Evolutionary conservation across 148 eudicot species (phyloP).

Genomic region (Agrostemma githago): DNA sequence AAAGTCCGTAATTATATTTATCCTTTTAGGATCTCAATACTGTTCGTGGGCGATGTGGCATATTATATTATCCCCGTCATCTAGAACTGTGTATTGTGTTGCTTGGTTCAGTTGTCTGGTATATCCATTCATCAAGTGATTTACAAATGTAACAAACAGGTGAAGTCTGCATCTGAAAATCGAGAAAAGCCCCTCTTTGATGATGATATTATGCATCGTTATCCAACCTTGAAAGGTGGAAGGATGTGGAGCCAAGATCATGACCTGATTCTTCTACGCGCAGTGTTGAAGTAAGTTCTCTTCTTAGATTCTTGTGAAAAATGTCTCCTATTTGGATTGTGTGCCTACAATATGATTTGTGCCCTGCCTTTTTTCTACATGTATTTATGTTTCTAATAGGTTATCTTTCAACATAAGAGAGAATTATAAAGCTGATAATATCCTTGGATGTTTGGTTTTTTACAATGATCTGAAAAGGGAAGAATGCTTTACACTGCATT

Average conservation of each 20-base stretch:
- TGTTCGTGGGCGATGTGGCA: neutral
- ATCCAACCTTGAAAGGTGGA: conserved; percentile 70
- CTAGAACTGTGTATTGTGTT: neutral
- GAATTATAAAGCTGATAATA: neutral
- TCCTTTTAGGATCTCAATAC: neutral
- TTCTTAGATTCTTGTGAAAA: conserved; percentile 6
- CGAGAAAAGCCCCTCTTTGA: conserved; percentile 53
- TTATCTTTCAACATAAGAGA: neutral
- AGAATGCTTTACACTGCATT: neutral
- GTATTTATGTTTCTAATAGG: neutral
- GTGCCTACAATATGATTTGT: neutral
- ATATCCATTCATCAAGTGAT: neutral
- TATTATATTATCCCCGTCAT: neutral
- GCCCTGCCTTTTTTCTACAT: conserved; percentile 1
- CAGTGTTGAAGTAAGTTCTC: conserved; percentile 68
- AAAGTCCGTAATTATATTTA: neutral
- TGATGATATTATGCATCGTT: conserved; percentile 54
- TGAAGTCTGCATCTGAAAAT: conserved; percentile 38
- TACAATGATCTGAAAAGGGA: neutral
- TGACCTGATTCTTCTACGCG: conserved; percentile 63
- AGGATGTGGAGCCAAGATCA: conserved; percentile 80
- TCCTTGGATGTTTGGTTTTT: neutral
- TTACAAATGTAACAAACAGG: conserved; percentile 31
- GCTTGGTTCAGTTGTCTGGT: conserved; percentile 4
- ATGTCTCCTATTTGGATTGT: neutral